Base-by-base conservation (phyloP, 306 rosid genomes). In the Alnus rubra region DNA sequence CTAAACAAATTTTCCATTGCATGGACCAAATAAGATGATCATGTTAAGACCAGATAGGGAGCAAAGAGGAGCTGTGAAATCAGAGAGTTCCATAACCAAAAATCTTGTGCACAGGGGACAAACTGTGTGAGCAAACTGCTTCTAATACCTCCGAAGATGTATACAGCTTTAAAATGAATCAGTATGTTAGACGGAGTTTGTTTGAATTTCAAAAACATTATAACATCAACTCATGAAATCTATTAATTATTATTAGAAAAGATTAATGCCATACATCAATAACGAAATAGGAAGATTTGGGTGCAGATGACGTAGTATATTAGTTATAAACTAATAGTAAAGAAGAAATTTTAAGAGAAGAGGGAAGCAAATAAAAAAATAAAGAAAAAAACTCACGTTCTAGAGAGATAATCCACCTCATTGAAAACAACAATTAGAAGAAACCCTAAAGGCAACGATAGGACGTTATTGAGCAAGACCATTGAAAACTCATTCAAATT, bases 401-500 rank as follows among this genome's bases (percentile, higher is more conserved):
- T 83, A 55, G 80, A 81, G 79, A 96, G 96, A 89, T 96, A 96
- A 90, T 96, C 98, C 79, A 89, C 90, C 87, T 96, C 99, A 13
- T 87, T 90, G 87, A 93, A 96, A 80, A 93, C 83, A 76, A 91
- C 18, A 69, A 88, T 63, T 82, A 96, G 93, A 82, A 93, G 74
- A 69, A 88, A 79, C 84, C 99, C 99, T 82, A 93, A 84, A 77
- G 99, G 99, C 85, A 96, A 74, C 67, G 99, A 96, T 75, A 96
- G 98, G 42, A 84, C 81, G 89, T 96, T 96, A 85, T 96, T 96
- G 76, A 96, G 90, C 91, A 96, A 84, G 86, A 96, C 99, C 99
- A 93, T 96, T 7, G 99, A 93, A 82, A 96, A 96, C 81, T 93
- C 99, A 37, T 96, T 96, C 82, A 96, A 79, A 81, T 88, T 91